Evolutionary conservation across 1,284 basidiomycete genomes (phyloP).

Genomic region (Trametes versicolor): DNA sequence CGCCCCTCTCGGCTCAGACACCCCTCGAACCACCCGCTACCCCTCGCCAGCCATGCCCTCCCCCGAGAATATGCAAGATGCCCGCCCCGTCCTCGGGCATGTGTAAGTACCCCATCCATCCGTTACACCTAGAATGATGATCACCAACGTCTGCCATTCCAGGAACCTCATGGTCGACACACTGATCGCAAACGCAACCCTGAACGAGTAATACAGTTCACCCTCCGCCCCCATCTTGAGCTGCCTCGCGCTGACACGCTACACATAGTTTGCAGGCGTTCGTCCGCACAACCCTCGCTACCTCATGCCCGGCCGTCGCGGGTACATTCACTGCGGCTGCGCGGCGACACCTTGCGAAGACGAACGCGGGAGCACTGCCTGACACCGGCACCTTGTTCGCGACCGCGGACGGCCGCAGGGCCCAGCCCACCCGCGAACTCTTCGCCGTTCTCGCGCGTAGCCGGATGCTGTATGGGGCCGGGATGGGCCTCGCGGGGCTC

Average conservation of each 20-base stretch:
- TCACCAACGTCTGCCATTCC: conserved; percentile 22
- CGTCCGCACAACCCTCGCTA: conserved; percentile 70
- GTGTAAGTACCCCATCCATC: conserved; percentile 57
- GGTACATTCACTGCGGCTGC: conserved; percentile 70
- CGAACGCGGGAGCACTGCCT: conserved; percentile 53
- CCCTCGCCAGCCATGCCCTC: conserved; percentile 21
- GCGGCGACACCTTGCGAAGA: conserved; percentile 64
- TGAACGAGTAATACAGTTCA: conserved; percentile 66
- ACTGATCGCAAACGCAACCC: conserved; percentile 75
- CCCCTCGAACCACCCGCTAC: background rate
- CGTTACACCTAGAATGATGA: background rate
- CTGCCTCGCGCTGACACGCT: conserved; percentile 11
- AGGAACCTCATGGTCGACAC: conserved; percentile 87
- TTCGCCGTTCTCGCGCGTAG: conserved; percentile 60
- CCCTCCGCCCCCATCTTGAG: background rate
- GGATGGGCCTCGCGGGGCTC: conserved; percentile 74
- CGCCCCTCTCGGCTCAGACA: background rate
- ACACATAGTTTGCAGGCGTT: conserved; percentile 71
- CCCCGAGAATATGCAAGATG: conserved; percentile 16
- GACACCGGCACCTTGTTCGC: conserved; percentile 52
- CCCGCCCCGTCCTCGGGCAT: conserved; percentile 47
- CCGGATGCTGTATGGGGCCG: conserved; percentile 76
- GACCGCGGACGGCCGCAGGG: conserved; percentile 46
- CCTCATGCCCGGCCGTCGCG: conserved; percentile 66
- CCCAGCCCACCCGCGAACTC: conserved; percentile 59